A percentile compares a stretch with the other conserved stretches of the same genome.
Conservation (phyloP, 768 basidiomycete genomes). For the Mycena vitilis region DNA sequence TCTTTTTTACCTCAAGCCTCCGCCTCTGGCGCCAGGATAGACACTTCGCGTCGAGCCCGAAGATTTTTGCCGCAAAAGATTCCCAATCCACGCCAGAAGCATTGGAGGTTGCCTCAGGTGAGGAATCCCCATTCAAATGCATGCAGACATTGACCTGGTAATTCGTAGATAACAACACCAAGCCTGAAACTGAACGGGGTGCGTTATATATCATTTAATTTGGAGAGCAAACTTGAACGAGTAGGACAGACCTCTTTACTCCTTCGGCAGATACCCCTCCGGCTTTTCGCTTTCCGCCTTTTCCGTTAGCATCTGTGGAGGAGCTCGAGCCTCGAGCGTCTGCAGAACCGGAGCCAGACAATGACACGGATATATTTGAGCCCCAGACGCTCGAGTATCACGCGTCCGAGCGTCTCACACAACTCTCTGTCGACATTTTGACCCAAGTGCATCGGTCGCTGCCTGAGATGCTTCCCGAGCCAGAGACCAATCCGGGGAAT, state of each 20-base stretch:
- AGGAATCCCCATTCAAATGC: neutral
- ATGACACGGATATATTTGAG: constrained; percentile 23
- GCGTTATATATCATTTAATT: neutral
- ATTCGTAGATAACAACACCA: constrained; percentile 1
- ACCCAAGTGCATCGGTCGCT: constrained; percentile 24
- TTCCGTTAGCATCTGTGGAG: constrained; percentile 25
- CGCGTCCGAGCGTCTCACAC: constrained; percentile 26
- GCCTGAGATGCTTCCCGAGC: constrained; percentile 32
- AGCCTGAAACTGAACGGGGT: constrained; percentile 10
- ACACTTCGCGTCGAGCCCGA: constrained; percentile 10
- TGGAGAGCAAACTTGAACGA: neutral
- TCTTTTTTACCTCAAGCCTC: constrained; percentile 10
- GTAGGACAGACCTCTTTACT: constrained; percentile 7
- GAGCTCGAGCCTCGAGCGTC: constrained; percentile 3
- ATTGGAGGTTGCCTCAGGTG: constrained; percentile 16
- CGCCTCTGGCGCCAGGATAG: constrained; percentile 29
- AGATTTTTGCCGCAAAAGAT: neutral
- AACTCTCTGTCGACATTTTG: constrained; percentile 38
- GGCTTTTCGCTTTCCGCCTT: constrained; percentile 30
- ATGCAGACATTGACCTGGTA: neutral
- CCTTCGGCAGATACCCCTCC: constrained; percentile 11
- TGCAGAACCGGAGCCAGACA: constrained; percentile 2
- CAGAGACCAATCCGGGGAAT: constrained; percentile 25
- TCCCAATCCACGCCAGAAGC: neutral
- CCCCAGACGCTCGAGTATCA: constrained; percentile 21